Base-by-base conservation (phyloP, 768 basidiomycete genomes). In the Leucocoprinus birnbaumii region DNA sequence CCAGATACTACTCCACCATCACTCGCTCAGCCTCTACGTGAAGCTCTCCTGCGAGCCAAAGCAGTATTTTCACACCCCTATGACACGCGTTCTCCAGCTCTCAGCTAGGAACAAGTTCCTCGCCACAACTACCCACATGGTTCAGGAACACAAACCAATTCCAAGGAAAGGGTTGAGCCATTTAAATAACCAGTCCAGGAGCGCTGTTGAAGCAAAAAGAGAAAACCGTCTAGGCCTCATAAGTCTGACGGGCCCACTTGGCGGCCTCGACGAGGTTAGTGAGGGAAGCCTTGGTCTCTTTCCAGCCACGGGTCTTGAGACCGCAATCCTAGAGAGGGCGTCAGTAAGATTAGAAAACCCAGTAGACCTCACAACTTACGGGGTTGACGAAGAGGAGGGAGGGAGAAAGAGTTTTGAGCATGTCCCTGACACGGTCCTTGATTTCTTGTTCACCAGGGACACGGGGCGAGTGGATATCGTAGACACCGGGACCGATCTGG, bases 391-490 rank as follows among this genome's bases (percentile, higher is more conserved):
- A 90, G 70, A 93, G 81, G 55, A 94, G 81, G 56, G 87, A 80
- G 65, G 81, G 79, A 56, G 91, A 87, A 61, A 98, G 84, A 66
- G 89, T 88, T 51, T 76, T 76, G 63, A 92, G 84, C 83, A 96
- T 94, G 61, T 84, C 72, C 71, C 82, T 82, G 68, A 98, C 79
- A 65, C 95, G 91, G 64, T 95, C 88, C 78, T 86, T 89, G 77
- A 98, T 94, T 79, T 99, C 97, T 71, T 94, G 82, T 64, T 86
- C 84, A 57, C 85, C 77, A 43, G 97, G 97, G 60, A 99, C 91
- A 84, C 97, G 94, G 59, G 97, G 97, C 63, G 95, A 98, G 81
- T 98, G 97, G 76, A 99, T 97, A 71, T 98, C 95, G 69, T 97
- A 97, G 68, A 97, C 93, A 82, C 94, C 96, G 18, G 96, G 96